Evolutionary conservation across 139 green algal genomes (phyloP).

Genomic region (Edaphochlamys debaryana): DNA sequence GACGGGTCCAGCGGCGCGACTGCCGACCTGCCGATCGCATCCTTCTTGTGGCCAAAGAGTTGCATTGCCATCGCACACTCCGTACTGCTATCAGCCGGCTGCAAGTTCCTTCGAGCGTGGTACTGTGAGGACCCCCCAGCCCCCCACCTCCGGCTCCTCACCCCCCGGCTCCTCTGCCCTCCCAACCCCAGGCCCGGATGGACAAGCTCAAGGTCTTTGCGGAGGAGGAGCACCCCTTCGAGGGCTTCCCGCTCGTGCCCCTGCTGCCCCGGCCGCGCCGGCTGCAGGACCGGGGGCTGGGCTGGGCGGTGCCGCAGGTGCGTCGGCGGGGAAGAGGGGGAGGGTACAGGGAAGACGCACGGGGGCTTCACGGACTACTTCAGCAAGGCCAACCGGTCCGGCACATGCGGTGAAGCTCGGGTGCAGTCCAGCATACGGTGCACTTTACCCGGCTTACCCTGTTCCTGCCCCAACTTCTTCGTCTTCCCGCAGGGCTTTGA

Average conservation of each 20-base stretch:
- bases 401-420: too few relatives aligned
- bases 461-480: too few relatives aligned
- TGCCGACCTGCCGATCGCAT: not conserved
- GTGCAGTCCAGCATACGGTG: too few relatives aligned
- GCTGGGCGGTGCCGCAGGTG: constrained; percentile 66
- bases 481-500: constrained; percentile 72
- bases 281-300: constrained; percentile 63
- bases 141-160: constrained; percentile 12
- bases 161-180: too few relatives aligned
- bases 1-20: not conserved
- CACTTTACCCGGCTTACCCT: too few relatives aligned
- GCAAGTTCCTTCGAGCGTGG: too few relatives aligned
- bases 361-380: too few relatives aligned
- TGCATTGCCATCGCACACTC: not conserved
- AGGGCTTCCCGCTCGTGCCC: constrained; percentile 66
- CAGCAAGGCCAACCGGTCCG: too few relatives aligned
- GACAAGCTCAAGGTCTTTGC: constrained; percentile 87
- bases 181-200: constrained; percentile 51
- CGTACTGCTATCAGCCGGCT: too few relatives aligned
- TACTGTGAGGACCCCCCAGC: too few relatives aligned
- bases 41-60: not conserved
- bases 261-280: constrained; percentile 67
- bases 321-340: not conserved
- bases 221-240: constrained; percentile 78
- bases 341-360: too few relatives aligned